A percentile compares a stretch with the other conserved stretches of the same genome.
These are phyloP conservation scores for Exserohilum rostratum DNA, from an alignment of 2,329 filamentous ascomycete genomes.

Conservation along the genomic window DNA sequence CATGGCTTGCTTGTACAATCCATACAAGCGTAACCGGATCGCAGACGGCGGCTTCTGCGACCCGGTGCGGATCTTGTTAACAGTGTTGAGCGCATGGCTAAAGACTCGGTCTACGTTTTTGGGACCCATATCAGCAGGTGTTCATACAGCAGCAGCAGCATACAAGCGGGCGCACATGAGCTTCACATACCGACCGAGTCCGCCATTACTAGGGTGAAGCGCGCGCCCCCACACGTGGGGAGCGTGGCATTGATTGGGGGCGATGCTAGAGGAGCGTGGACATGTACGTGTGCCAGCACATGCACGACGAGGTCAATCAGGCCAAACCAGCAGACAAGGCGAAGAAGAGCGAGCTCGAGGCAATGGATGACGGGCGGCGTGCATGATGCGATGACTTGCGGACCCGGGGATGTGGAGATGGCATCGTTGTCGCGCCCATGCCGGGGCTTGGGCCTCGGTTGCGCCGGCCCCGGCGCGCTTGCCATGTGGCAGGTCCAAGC, in stretches of 20 bases:
- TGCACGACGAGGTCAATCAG: conserved; percentile 5
- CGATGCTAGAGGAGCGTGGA: not conserved
- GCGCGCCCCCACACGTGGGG: conserved; percentile 24
- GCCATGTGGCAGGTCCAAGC: conserved; percentile 13
- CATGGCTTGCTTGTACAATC: conserved; percentile 98
- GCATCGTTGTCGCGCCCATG: conserved; percentile 12
- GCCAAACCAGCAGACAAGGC: conserved; percentile 1
- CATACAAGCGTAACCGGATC: conserved; percentile 91
- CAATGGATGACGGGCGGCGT: conserved; percentile 2
- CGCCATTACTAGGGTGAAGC: conserved; percentile 41
- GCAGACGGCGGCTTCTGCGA: conserved; percentile 83
- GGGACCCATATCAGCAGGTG: conserved; percentile 1
- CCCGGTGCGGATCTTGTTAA: conserved; percentile 96
- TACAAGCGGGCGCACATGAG: too few species aligned
- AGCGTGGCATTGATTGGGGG: conserved; percentile 19
- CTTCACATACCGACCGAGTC: conserved; percentile 51
- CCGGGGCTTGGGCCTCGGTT: conserved; percentile 17
- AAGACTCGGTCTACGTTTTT: conserved; percentile 83
- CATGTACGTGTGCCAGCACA: not conserved
- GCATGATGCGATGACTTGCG: conserved; percentile 18
- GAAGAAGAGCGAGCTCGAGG: not conserved
- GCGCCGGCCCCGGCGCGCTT: conserved; percentile 5
- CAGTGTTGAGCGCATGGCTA: conserved; percentile 97
- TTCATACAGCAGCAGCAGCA: not conserved
- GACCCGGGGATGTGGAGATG: conserved; percentile 15